Base-by-base conservation (phyloP, 192 early-diverging fungal genomes). In the Backusella westeae region DNA sequence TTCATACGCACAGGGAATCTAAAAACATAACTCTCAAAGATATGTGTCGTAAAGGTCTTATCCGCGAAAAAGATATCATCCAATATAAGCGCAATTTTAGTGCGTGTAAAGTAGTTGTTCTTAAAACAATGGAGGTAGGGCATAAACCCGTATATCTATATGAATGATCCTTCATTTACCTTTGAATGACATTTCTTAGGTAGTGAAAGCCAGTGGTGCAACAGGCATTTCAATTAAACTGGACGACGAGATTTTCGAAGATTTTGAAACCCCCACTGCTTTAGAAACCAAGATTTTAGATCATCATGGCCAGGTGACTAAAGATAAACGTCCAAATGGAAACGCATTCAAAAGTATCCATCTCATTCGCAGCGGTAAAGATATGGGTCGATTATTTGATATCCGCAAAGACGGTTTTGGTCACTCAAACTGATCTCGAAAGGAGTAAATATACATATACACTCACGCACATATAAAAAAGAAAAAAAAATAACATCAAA, bases 261-360 rank as follows among this genome's bases (percentile, higher is more conserved):
- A 80, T 29, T 80, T 83, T 75, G 77, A 88, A 79, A 85, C 80
- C 2, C 84, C 84, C 4, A 85, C 84, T 35, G 74, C 82, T 21
- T 56, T 85, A 21, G 84, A 85, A 49, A 81, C 82, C 6, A 81
- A 85, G 46, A 79, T 85, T 23, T 52, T 85, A 9, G 82, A 85
- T 67, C 73, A 81, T 15, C 77, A 83, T 70, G 84, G 84, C 23
- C 38, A 75, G 41, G 75, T 85, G n/a, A 69, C 79, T 8, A 80
- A 77, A 73, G 71, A 79, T 65, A 83, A 73, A 49, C 81, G 84
- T n/a, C 84, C 84, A 12, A 83, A 85, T 77, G 84, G 84, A 17
- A 85, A 85, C 69, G 84, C 84, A 0, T 85, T 85, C 41, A 84
- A 84, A 76, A 84, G 80, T 36, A 76, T 84, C 36, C 78, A 78